These are phyloP conservation scores for Mortierella sp. DNA, from an alignment of 371 early-diverging fungal genomes.

Conservation along the genomic window DNA sequence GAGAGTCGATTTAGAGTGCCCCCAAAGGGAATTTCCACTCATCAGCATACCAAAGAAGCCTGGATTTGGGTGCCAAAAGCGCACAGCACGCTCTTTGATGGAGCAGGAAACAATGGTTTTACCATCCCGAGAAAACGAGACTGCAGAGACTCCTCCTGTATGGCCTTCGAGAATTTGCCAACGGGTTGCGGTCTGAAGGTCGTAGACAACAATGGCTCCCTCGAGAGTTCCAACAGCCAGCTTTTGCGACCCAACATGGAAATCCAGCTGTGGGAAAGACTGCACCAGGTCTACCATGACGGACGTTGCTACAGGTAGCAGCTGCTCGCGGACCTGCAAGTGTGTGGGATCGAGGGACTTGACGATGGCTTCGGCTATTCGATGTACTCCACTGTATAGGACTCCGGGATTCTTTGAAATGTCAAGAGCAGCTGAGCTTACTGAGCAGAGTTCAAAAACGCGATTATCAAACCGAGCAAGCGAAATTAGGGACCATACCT, in stretches of 20 bases:
- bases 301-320: slow-evolving; percentile 75
- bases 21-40: slow-evolving; percentile 38
- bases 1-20: slow-evolving; percentile 6
- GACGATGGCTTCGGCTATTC: slow-evolving; percentile 82
- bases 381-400: slow-evolving; percentile 68
- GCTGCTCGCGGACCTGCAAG: slow-evolving; percentile 76
- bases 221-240: slow-evolving; percentile 84
- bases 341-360: slow-evolving; percentile 87
- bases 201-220: slow-evolving; percentile 83
- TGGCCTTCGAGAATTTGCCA: slow-evolving; percentile 75
- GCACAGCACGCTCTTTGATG: slow-evolving; percentile 73
- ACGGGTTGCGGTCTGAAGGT: slow-evolving; percentile 87
- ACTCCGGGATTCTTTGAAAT: slow-evolving; percentile 69
- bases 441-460: no score
- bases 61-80: slow-evolving; percentile 79
- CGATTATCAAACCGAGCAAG: neutral
- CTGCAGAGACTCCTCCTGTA: slow-evolving; percentile 69
- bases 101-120: slow-evolving; percentile 82
- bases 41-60: slow-evolving; percentile 80
- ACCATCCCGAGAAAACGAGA: slow-evolving; percentile 85
- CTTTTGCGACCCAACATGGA: slow-evolving; percentile 81
- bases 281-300: slow-evolving; percentile 83
- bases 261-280: slow-evolving; percentile 79
- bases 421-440: neutral
- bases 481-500: slow-evolving; percentile 54